Evolutionary conservation across 805 yeast species (phyloP), one percentile per base, ranked within the genome.

Genomic region (Candida xiaguanensis): DNA sequence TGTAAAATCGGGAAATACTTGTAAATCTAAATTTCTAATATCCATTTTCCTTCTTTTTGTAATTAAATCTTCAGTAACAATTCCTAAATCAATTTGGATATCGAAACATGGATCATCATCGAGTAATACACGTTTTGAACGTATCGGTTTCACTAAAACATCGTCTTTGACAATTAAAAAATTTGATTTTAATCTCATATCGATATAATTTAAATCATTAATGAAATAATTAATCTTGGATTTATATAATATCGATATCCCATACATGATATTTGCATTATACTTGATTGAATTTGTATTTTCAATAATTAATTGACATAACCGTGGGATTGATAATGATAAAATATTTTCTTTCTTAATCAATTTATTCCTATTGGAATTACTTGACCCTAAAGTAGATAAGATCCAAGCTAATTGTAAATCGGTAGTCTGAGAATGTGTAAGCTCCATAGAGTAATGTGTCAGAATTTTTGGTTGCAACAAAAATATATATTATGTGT

Each of bases 211-310:
- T 2, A 61, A 37, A 38, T 68, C 73, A 15, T 48, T 49, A n/a
- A 63, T 65, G 45, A 73, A 66, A 46, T 68, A 70, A 3, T 67
- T 69, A 0, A 74, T 66, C 50, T 80, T 75, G 19, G 72, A 70
- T 41, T 65, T 73, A 50, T 73, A 75, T 19, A 70, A 60, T 32
- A 78, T 45, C 1, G 76, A 58, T 1, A 74, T 57, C 0, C 83
- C 83, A 46, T 70, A 65, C 40, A 78, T 50, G 8, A 78, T 52
- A 36, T 56, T 67, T 0, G 80, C 70, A 0, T 64, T 53, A 13
- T 65, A 55, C 31, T 78, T 52, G 18, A 56, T 44, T 23, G 34
- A 40, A 4, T 26, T 25, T 9, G 27, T 41, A 7, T 35, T 31
- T n/a, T 24, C 27, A 14, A 18, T 23, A 11, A 34, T 23, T 19